These are phyloP conservation scores for Fragilariopsis cylindrus DNA, from an alignment of 108 stramenopile genomes.

Conservation along the genomic window DNA sequence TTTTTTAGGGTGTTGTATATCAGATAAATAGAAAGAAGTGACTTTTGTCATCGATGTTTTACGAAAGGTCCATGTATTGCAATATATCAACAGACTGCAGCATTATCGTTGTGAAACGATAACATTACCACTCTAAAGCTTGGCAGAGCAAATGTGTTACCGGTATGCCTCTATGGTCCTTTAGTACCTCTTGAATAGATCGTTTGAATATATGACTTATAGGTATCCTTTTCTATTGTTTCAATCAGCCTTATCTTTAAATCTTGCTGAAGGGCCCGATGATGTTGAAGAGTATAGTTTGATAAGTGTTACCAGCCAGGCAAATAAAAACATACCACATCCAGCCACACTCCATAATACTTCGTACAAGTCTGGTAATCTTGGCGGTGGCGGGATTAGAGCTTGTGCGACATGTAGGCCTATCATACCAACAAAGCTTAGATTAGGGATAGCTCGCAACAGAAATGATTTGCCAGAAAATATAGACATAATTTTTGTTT, in stretches of 20 bases:
- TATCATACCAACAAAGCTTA: slow-evolving; percentile 49
- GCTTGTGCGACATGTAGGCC: slow-evolving; percentile 52
- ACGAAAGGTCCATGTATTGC: no score
- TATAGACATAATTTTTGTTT: slow-evolving; percentile 8
- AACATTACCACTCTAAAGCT: no score
- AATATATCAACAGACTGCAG: no score
- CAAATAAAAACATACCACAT: slow-evolving; percentile 61
- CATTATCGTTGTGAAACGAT: no score
- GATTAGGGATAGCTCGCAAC: slow-evolving; percentile 28
- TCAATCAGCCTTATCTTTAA: slow-evolving; percentile 4
- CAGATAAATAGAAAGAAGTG: no score
- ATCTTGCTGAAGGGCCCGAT: background rate
- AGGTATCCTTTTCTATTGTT: background rate
- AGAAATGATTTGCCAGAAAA: slow-evolving; percentile 22
- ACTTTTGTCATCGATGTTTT: no score
- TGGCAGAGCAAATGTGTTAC: no score
- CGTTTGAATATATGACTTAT: no score
- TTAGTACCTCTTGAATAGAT: no score
- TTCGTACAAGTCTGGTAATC: slow-evolving; percentile 73
- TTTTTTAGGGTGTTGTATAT: no score
- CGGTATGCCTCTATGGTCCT: no score
- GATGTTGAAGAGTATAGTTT: slow-evolving; percentile 15
- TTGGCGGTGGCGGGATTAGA: slow-evolving; percentile 38
- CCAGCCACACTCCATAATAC: slow-evolving; percentile 78
- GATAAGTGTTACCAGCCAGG: slow-evolving; percentile 30